These are phyloP conservation scores for Xylariaceae sp. DNA, from an alignment of 2,329 filamentous ascomycete genomes.

Conservation along the genomic window DNA sequence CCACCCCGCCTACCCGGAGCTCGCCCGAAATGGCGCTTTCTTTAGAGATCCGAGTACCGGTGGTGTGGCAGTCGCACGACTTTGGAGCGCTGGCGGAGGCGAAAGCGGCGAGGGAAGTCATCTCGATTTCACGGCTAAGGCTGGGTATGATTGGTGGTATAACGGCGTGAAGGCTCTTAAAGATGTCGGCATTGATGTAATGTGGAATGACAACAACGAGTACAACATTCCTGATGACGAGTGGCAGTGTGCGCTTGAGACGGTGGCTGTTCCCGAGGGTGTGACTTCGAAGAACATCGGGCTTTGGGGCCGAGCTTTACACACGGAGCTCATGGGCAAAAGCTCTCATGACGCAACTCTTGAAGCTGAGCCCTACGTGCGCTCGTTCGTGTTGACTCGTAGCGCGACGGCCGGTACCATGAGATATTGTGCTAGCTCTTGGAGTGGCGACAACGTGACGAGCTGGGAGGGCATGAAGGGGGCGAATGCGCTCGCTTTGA, in stretches of 20 bases:
- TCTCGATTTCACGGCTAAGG: conserved; percentile 73
- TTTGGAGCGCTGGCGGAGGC: conserved; percentile 76
- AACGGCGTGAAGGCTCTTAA: conserved; percentile 68
- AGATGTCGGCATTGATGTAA: conserved; percentile 69
- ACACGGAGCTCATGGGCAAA: conserved; percentile 75
- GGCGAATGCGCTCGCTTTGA: conserved; percentile 71
- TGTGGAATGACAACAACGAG: conserved; percentile 84
- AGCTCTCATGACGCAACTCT: conserved; percentile 71
- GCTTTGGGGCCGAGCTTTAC: conserved; percentile 71
- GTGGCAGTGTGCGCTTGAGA: conserved; percentile 66
- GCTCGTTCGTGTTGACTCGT: conserved; percentile 73
- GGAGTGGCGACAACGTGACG: conserved; percentile 77
- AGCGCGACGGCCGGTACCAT: conserved; percentile 74
- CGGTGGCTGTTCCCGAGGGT: conserved; percentile 45
- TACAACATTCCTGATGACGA: conserved; percentile 70
- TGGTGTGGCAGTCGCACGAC: conserved; percentile 61
- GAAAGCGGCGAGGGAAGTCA: conserved; percentile 73
- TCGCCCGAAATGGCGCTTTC: conserved; percentile 64
- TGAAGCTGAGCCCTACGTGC: conserved; percentile 60
- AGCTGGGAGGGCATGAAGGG: conserved; percentile 77
- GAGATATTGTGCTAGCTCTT: conserved; percentile 72
- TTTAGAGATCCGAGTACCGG: conserved; percentile 65
- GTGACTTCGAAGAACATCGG: conserved; percentile 59
- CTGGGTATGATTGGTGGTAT: conserved; percentile 75
- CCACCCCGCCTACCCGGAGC: conserved; percentile 69